Percentiles rank a stretch among this genome's conserved stretches.
These are phyloP conservation scores for Peronospora belbahrii DNA, from an alignment of 352 stramenopile genomes.

Conservation along the genomic window DNA sequence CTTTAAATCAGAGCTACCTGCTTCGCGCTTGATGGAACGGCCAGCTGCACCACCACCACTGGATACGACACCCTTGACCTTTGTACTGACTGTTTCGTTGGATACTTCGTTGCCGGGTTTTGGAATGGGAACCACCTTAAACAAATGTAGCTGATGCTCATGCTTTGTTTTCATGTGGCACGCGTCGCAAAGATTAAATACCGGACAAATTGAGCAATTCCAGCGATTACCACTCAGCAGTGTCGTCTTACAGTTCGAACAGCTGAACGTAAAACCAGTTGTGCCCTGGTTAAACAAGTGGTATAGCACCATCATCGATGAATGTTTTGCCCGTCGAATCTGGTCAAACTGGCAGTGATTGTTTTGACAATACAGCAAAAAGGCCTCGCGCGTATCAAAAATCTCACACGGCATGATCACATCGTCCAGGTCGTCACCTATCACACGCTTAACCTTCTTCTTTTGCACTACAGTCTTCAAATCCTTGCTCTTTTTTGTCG, in stretches of 20 bases:
- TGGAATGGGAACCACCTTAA: conserved; percentile 88
- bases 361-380: conserved; percentile 86
- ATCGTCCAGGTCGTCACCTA: conserved; percentile 68
- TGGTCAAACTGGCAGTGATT: conserved; percentile 83
- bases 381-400: conserved; percentile 88
- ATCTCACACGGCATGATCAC: conserved; percentile 97
- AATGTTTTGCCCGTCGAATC: conserved; percentile 76
- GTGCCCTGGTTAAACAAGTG: conserved; percentile 91
- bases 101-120: conserved; percentile 43
- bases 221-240: conserved; percentile 93
- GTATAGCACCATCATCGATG: conserved; percentile 82
- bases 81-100: conserved; percentile 21
- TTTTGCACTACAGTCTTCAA: conserved; percentile 11
- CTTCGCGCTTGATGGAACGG: conserved; percentile 35
- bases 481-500: conserved; percentile 30
- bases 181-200: conserved; percentile 94
- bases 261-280: conserved; percentile 96
- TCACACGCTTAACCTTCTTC: conserved; percentile 27
- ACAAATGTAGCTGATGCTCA: conserved; percentile 88
- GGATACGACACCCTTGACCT: conserved; percentile 26
- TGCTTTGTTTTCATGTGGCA: conserved; percentile 90
- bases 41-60: conserved; percentile 23
- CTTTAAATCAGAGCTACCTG: conserved; percentile 39
- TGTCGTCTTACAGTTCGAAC: conserved; percentile 90
- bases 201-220: conserved; percentile 93